Base-by-base conservation (phyloP, 169 alveolate genomes). In the Eimeria acervulina region DNA sequence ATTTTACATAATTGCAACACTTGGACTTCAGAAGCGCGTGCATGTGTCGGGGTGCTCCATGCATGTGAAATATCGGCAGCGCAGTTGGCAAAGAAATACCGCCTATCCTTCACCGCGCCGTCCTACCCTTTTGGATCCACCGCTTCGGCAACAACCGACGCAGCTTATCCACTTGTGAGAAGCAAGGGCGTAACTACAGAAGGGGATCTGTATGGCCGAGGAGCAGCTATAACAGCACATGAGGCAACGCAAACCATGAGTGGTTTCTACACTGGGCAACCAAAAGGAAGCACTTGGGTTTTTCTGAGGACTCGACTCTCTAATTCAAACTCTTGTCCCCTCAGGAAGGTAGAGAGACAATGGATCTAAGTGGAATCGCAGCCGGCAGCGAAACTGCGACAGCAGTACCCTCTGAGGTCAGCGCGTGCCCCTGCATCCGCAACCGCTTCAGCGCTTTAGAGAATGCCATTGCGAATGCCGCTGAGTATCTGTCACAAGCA, bases 81-180 rank as follows among this genome's bases (percentile, higher is more conserved):
- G 88, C 88, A 78, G 88, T 63, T 78, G 23, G 88, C 88, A 38
- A 78, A 78, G 88, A 40, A 44, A 40, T 23, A 42, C 66, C 88
- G 63, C 36, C 61, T 78, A 6, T 78, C 66, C 61, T 78, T 78
- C 63, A 5, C 63, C 63, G 42, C 88, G 21, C 38, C 88, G 55
- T 61, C 6, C 0, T 78, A 28, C 40, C n/a, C 7, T 12, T 42
- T 26, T 44, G 61, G 2, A 19, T 19, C 21, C 5, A 10, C 47
- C 81, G 36, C 63, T 26, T 23, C 63, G 28, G 88, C 88, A 40
- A 8, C 23, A 7, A n/a, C 38, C 12, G 88, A 42, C 8, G 61
- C 88, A 78, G 63, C 40, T 1, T 5, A 26, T 7, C 33, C 88
- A 78, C 10, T 1, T 4, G 51, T 36, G 28, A 70, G 81, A n/a